Base-by-base conservation (phyloP, 768 basidiomycete genomes). In the Suillus subaureus region DNA sequence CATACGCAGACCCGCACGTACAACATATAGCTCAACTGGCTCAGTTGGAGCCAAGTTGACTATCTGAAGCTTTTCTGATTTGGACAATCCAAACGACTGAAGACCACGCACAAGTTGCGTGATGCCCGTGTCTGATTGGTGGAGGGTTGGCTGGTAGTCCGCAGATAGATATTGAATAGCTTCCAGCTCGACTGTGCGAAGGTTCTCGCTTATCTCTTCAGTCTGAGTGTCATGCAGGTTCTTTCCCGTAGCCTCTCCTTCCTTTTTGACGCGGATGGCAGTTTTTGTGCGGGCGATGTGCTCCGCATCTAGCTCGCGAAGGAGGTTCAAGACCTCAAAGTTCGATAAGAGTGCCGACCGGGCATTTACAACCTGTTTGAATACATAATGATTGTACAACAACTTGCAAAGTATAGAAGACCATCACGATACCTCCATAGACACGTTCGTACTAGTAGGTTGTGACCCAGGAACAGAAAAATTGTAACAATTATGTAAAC, bases 11-110 rank as follows among this genome's bases (percentile, higher is more conserved):
- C 23, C 39, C 18, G 42, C 35, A 84, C 93, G 55, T 69, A 96
- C 95, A 64, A 93, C 91, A 72, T 97, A 96, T 33, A 97, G 86
- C 74, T 96, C 93, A 31, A 97, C 93, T 0, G 88, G 81, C 56
- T 88, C 83, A 8, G 87, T 89, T 2, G 96, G 96, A 1, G 89
- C 90, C 6, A 97, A 83, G 72, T 98, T 97, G n/a, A 94, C 89
- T 42, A 97, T 84, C 72, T 96, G 94, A 4, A 97, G 82, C 72
- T 96, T 95, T 81, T 98, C 96, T 3, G 91, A 87, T 71, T 96
- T 97, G 1, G 95, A 96, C 67, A 98, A 80, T 40, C 85, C 83
- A 68, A 87, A 91, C 23, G 86, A 79, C 2, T 86, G 84, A 12
- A 98, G 85, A 45, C 80, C 80, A 64, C 87, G 85, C 21, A 91